Percentiles rank a stretch among this genome's conserved stretches.
Evolutionary conservation across 2,329 filamentous ascomycete genomes (phyloP).

Genomic region (Cladobotryum protrusum): DNA sequence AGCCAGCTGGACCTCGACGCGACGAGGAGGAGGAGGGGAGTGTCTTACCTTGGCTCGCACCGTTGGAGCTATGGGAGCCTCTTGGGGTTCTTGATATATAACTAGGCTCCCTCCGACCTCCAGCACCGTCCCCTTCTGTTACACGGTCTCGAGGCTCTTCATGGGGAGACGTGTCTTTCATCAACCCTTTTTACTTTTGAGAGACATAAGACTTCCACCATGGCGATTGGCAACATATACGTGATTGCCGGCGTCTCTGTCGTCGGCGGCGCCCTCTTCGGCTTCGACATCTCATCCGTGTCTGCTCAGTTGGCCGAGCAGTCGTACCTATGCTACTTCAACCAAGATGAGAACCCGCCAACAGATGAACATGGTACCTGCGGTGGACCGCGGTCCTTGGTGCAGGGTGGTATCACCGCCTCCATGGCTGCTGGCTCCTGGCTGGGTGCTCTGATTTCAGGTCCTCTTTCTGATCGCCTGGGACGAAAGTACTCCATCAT

Average conservation of each 20-base stretch:
- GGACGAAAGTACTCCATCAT: slow-evolving; percentile 47
- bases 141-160: too few species aligned
- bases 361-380: slow-evolving; percentile 24
- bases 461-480: slow-evolving; percentile 42
- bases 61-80: neutral
- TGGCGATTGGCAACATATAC: slow-evolving; percentile 30
- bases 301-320: slow-evolving; percentile 37
- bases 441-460: slow-evolving; percentile 42
- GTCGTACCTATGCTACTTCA: slow-evolving; percentile 34
- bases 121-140: too few species aligned
- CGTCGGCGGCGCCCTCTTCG: slow-evolving; percentile 39
- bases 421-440: slow-evolving; percentile 48
- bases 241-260: slow-evolving; percentile 31
- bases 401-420: slow-evolving; percentile 47
- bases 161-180: neutral
- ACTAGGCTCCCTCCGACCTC: too few species aligned
- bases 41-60: neutral
- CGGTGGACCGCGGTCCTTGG: slow-evolving; percentile 32
- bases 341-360: slow-evolving; percentile 28
- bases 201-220: slow-evolving; percentile 10
- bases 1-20: neutral
- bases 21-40: neutral
- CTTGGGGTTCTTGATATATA: too few species aligned
- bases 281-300: slow-evolving; percentile 54
- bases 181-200: neutral